These are phyloP conservation scores for Clonostachys rhizophaga DNA, from an alignment of 2,329 filamentous ascomycete genomes.

Conservation along the genomic window DNA sequence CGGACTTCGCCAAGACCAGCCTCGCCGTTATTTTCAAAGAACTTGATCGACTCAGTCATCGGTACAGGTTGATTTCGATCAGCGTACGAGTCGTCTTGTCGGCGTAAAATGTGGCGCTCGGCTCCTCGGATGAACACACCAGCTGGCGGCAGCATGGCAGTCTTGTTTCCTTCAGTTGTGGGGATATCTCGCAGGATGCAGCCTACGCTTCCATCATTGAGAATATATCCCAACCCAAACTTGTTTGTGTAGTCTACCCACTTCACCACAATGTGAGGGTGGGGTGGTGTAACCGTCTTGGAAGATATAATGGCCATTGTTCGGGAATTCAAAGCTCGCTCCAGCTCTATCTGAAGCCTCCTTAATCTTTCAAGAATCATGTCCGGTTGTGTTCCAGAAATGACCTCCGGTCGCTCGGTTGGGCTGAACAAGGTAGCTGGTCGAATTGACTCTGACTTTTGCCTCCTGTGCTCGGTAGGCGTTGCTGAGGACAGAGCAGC, in stretches of 20 bases:
- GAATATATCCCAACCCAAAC: constrained; percentile 78
- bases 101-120: constrained; percentile 63
- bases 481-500: constrained; percentile 12
- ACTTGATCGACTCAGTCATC: constrained; percentile 59
- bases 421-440: constrained; percentile 51
- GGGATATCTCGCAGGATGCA: constrained; percentile 59
- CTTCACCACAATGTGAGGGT: constrained; percentile 65
- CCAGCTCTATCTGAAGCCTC: constrained; percentile 54
- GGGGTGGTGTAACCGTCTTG: constrained; percentile 45
- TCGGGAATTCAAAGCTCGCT: constrained; percentile 58
- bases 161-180: constrained; percentile 41
- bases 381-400: constrained; percentile 53
- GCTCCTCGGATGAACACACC: constrained; percentile 69
- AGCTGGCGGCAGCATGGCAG: constrained; percentile 58
- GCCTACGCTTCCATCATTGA: constrained; percentile 77
- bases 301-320: constrained; percentile 56
- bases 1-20: constrained; percentile 58
- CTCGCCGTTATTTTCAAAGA: constrained; percentile 68
- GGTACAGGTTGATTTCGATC: constrained; percentile 60
- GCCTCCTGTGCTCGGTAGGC: constrained; percentile 13
- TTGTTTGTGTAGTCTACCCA: constrained; percentile 91
- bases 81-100: constrained; percentile 46
- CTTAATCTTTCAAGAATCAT: constrained; percentile 50
- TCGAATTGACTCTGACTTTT: constrained; percentile 21
- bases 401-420: constrained; percentile 40